Evolutionary conservation across 2,329 filamentous ascomycete species (phyloP).

Genomic region (Aspergillus ochraceoroseus): DNA sequence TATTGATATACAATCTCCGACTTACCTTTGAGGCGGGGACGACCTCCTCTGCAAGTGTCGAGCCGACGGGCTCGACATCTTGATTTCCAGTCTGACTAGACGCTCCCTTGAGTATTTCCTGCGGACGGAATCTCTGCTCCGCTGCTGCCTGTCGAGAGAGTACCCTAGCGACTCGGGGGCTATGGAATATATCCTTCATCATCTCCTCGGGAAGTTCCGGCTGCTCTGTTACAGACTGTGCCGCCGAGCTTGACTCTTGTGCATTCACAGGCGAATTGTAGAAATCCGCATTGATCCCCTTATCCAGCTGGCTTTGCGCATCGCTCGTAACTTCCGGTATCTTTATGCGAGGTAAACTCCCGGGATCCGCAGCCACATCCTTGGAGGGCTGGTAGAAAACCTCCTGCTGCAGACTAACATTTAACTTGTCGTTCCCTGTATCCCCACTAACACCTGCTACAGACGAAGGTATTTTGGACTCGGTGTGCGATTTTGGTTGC

Average conservation of each 20-base stretch:
- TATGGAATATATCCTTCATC: conserved; percentile 59
- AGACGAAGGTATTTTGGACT: conserved; percentile 51
- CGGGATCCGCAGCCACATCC: conserved; percentile 45
- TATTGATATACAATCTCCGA: conserved; percentile 3
- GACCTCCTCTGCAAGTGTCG: conserved; percentile 15
- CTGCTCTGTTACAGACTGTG: conserved; percentile 29
- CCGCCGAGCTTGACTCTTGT: conserved; percentile 13
- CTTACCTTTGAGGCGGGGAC: conserved; percentile 12
- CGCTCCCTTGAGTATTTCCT: background rate
- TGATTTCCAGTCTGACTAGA: conserved; percentile 24
- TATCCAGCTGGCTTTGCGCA: conserved; percentile 42
- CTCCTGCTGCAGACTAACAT: conserved; percentile 53
- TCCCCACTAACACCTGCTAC: conserved; percentile 42
- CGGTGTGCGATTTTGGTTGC: conserved; percentile 46
- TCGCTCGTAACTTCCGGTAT: conserved; percentile 51
- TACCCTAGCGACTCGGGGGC: conserved; percentile 53
- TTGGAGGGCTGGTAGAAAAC: conserved; percentile 53
- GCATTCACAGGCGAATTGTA: conserved; percentile 43
- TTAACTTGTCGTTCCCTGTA: conserved; percentile 29
- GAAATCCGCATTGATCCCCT: conserved; percentile 53
- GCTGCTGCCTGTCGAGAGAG: conserved; percentile 45
- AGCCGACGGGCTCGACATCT: conserved; percentile 39
- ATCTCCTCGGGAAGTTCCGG: conserved; percentile 54
- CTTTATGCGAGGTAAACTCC: conserved; percentile 52
- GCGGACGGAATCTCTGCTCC: conserved; percentile 7